Evolutionary conservation across 495 filamentous ascomycete species (phyloP).

Genomic region (Hypomontagnella submonticulosa): DNA sequence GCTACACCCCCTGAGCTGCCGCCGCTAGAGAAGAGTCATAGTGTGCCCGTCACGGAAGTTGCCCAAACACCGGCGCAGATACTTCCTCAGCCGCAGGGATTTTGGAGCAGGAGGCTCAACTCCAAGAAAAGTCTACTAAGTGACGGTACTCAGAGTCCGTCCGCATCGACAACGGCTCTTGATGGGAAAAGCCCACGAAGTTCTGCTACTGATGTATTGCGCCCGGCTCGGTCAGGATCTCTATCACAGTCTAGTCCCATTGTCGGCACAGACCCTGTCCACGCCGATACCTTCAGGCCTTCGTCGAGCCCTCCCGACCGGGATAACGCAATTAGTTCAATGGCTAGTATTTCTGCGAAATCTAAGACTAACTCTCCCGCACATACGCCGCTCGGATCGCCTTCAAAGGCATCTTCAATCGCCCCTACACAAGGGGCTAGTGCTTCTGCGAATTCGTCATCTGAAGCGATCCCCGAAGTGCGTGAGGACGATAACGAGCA

Average conservation of each 20-base stretch:
- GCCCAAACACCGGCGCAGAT: slow-evolving; percentile 30
- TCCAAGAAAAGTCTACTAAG: slow-evolving; percentile 45
- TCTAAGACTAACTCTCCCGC: slow-evolving; percentile 68
- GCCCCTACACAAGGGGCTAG: slow-evolving; percentile 40
- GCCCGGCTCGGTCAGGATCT: slow-evolving; percentile 61
- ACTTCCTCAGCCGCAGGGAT: slow-evolving; percentile 42
- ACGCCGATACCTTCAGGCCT: slow-evolving; percentile 49
- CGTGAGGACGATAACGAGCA: slow-evolving; percentile 15
- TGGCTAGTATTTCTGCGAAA: slow-evolving; percentile 72
- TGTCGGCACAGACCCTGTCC: slow-evolving; percentile 44
- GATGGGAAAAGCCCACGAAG: slow-evolving; percentile 47
- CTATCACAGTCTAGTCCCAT: slow-evolving; percentile 59
- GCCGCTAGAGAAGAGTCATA: slow-evolving; percentile 71
- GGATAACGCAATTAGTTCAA: slow-evolving; percentile 67
- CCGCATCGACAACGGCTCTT: slow-evolving; percentile 54
- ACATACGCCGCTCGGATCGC: slow-evolving; percentile 63
- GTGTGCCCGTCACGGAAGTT: slow-evolving; percentile 51
- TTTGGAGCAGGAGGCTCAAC: slow-evolving; percentile 55
- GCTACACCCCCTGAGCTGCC: slow-evolving; percentile 51
- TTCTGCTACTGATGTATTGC: slow-evolving; percentile 45
- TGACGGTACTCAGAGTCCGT: slow-evolving; percentile 33
- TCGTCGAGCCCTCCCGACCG: slow-evolving; percentile 55
- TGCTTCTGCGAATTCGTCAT: slow-evolving; percentile 53
- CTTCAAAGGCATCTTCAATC: slow-evolving; percentile 52
- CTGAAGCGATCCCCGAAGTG: slow-evolving; percentile 41